Percentiles rank a stretch among this genome's conserved stretches.
Evolutionary conservation across 371 early-diverging fungal genomes (phyloP).

Genomic region (Mucor lusitanicus): DNA sequence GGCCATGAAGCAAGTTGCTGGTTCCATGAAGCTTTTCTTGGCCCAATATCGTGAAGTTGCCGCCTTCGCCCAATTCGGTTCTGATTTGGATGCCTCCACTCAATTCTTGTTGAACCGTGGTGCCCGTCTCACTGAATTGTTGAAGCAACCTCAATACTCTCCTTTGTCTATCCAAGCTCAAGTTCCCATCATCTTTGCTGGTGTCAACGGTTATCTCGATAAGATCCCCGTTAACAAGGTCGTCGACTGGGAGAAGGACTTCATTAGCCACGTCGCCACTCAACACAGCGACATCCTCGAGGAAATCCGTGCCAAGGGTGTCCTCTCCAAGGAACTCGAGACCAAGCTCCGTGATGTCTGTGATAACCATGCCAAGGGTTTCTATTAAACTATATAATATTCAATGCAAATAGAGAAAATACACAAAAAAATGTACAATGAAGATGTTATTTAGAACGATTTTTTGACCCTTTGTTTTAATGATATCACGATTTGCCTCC

Average conservation of each 20-base stretch:
- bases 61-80: constrained; percentile 98
- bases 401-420: constrained; percentile 4
- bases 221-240: constrained; percentile 92
- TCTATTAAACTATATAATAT: constrained; percentile 54
- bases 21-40: constrained; percentile 96
- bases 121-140: constrained; percentile 95
- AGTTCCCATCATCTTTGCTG: constrained; percentile 90
- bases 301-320: constrained; percentile 85
- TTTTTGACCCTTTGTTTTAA: background rate
- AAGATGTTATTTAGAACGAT: constrained; percentile 1
- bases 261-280: constrained; percentile 85
- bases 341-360: constrained; percentile 85
- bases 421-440: background rate
- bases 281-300: constrained; percentile 87
- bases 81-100: constrained; percentile 96
- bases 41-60: constrained; percentile 99
- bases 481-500: background rate
- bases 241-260: constrained; percentile 86
- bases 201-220: constrained; percentile 98
- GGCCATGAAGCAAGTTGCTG: constrained; percentile 98
- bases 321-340: constrained; percentile 71
- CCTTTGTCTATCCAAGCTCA: constrained; percentile 93
- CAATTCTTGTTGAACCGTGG: constrained; percentile 98
- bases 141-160: constrained; percentile 94
- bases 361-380: constrained; percentile 85